Conservation (phyloP, 345 rosid genomes). For the Lepidium africanum region DNA sequence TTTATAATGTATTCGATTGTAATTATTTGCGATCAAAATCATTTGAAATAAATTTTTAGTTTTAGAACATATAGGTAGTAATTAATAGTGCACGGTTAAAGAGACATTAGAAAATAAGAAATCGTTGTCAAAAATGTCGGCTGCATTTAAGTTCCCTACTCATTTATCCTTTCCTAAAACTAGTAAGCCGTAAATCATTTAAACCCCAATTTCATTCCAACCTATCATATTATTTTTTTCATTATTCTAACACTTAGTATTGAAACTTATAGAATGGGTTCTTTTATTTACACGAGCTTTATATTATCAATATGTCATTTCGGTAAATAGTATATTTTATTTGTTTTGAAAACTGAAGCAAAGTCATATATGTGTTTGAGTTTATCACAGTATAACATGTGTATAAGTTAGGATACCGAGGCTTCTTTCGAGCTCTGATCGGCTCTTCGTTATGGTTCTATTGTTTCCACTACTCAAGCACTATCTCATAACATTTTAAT, state of each 20-base stretch:
- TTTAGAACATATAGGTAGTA: too few relatives aligned
- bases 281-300: too few relatives aligned
- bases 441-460: not conserved
- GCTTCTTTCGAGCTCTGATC: not conserved
- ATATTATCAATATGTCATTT: too few relatives aligned
- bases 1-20: too few relatives aligned
- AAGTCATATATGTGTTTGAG: too few relatives aligned
- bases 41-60: too few relatives aligned
- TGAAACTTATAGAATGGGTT: too few relatives aligned
- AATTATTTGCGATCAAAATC: too few relatives aligned
- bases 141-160: slow-evolving; percentile 17
- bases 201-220: not conserved
- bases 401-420: slow-evolving; percentile 6
- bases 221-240: not conserved
- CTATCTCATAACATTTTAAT: not conserved
- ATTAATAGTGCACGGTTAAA: slow-evolving; percentile 5
- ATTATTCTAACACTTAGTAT: not conserved
- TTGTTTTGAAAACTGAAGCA: too few relatives aligned
- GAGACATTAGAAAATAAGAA: slow-evolving; percentile 7
- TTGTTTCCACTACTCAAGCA: slow-evolving; percentile 24
- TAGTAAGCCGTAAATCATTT: not conserved
- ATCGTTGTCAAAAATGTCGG: slow-evolving; percentile 21
- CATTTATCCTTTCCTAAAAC: slow-evolving; percentile 1
- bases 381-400: too few relatives aligned
- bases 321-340: too few relatives aligned